Evolutionary conservation across 2,329 filamentous ascomycete genomes (phyloP), one percentile per base, ranked within the genome.

Genomic region (Ascochyta lentis): DNA sequence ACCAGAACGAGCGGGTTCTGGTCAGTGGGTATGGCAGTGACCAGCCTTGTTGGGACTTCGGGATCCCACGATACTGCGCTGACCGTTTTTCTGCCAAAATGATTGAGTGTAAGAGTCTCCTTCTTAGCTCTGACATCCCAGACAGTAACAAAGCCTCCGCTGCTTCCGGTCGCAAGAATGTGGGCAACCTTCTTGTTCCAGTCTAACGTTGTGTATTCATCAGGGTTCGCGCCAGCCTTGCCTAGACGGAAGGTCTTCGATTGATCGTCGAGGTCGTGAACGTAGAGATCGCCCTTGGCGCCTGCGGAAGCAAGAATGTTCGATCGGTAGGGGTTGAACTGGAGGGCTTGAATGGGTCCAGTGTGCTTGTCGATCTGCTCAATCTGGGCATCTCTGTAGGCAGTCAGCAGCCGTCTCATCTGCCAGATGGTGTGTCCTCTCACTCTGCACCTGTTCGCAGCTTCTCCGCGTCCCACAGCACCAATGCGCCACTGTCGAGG

Each of bases 101-200:
- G 90, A 81, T 97, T 99, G 63, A 99, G 82, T 33, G 93, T 97
- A 77, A 99, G 81, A 52, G 93, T 97, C 67, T 96, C 92, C 80
- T 96, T 97, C 85, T 96, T 98, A 12, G 91, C 92, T 82, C 96
- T 97, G 63, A 98, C 84, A 78, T 99, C 95, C 95, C 95, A 99
- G 16, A 99, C 94, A 2, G 95, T 98, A 33, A 98, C 93, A 70
- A 98, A 96, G 4, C 95, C 95, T 45, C 92, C 93, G 59, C 87
- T 90, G 72, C 93, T 94, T 64, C 95, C 95, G 9, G 94, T 98
- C 16, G 94, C 95, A 65, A 99, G 80, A 74, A 99, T 99, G 74
- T 99, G 94, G 13, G 94, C 87, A 38, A 98, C 94, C 80, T 96
- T 98, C 73, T 92, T 93, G 79, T 99, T 99, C 96, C 96, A 99